Evolutionary conservation across 2,329 filamentous ascomycete species (phyloP).

Genomic region (Apiospora pterosperma): DNA sequence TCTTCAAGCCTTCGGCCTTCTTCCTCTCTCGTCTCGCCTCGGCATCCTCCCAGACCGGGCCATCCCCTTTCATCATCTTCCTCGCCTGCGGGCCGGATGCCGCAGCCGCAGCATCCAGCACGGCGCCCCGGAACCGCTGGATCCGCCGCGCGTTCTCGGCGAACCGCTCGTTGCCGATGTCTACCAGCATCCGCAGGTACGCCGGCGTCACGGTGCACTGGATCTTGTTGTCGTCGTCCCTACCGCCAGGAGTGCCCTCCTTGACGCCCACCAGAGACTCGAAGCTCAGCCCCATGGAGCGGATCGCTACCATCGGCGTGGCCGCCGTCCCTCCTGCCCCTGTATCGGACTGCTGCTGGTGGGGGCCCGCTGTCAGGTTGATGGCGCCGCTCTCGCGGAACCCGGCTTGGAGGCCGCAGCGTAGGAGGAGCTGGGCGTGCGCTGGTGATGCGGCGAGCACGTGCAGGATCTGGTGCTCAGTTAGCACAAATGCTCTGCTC

Average conservation of each 20-base stretch:
- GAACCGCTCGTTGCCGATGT: conserved; percentile 73
- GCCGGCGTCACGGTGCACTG: conserved; percentile 56
- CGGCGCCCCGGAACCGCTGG: conserved; percentile 55
- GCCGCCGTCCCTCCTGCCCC: conserved; percentile 20
- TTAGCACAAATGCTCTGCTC: not conserved
- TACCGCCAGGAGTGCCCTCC: conserved; percentile 32
- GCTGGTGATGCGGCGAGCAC: conserved; percentile 72
- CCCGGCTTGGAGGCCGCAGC: conserved; percentile 74
- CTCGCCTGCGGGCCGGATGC: conserved; percentile 46
- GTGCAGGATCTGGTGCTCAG: conserved; percentile 70
- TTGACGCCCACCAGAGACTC: conserved; percentile 73
- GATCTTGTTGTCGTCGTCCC: not conserved
- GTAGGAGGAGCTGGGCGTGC: conserved; percentile 72
- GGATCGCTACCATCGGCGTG: conserved; percentile 76
- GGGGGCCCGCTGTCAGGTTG: conserved; percentile 45
- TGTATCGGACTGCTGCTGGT: not conserved
- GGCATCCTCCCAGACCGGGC: conserved; percentile 53
- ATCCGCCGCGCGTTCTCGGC: conserved; percentile 66
- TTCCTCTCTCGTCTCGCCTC: conserved; percentile 51
- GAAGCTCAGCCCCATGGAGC: conserved; percentile 77
- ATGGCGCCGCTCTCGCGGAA: conserved; percentile 89
- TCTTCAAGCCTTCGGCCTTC: conserved; percentile 53
- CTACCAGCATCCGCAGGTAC: conserved; percentile 66
- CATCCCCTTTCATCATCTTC: conserved; percentile 33
- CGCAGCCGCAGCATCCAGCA: conserved; percentile 34